Evolutionary conservation across 1,284 basidiomycete species (phyloP).

Genomic region (Rhodotorula mucilaginosa): DNA sequence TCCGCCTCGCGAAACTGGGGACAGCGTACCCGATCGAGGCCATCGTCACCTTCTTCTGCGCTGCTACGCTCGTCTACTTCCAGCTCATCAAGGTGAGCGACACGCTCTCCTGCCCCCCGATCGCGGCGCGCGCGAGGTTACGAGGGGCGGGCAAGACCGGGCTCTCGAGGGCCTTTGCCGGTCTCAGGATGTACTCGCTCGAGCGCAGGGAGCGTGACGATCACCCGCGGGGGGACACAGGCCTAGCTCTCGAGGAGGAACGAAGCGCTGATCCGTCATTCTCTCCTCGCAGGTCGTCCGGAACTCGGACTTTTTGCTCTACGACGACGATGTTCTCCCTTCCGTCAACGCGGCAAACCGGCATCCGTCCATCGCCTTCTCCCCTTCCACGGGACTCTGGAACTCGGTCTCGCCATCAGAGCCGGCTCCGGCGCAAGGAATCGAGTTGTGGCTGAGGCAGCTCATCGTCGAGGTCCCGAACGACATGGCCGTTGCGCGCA

Average conservation of each 20-base stretch:
- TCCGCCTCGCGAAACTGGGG: conserved; percentile 49
- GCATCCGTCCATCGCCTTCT: conserved; percentile 32
- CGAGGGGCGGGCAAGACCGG: too few relatives aligned
- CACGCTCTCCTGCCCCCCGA: not conserved
- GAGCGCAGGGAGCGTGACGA: not conserved
- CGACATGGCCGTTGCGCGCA: conserved; percentile 14
- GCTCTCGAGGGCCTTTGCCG: too few relatives aligned
- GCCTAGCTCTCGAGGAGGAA: not conserved
- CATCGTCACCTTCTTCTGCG: conserved; percentile 79
- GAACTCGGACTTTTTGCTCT: conserved; percentile 39
- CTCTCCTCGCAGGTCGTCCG: conserved; percentile 33
- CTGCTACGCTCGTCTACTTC: conserved; percentile 87
- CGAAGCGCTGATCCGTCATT: not conserved
- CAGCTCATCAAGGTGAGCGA: conserved; percentile 69
- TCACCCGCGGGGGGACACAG: too few relatives aligned
- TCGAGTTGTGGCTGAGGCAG: conserved; percentile 39
- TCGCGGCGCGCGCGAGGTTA: not conserved
- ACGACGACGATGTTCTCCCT: conserved; percentile 33
- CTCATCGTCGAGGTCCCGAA: conserved; percentile 39
- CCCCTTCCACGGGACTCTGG: conserved; percentile 37
- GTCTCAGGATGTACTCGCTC: too few relatives aligned
- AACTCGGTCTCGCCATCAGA: conserved; percentile 24
- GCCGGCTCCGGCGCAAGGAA: conserved; percentile 6
- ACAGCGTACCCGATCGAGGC: conserved; percentile 64
- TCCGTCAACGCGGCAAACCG: conserved; percentile 17